Evolutionary conservation across 805 yeast species (phyloP), one percentile per base, ranked within the genome.

Genomic region (Myxozyma kluyveri): DNA sequence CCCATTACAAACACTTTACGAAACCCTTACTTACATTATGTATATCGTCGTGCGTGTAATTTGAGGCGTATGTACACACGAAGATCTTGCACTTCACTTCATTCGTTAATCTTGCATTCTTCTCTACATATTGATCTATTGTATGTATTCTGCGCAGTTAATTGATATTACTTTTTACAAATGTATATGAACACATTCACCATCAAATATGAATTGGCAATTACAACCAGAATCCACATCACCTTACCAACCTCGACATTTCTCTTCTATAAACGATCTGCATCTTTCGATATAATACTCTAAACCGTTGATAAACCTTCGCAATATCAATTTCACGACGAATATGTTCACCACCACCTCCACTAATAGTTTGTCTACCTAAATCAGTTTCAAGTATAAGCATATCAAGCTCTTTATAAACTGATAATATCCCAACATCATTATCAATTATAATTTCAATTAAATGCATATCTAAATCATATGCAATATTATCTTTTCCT

Each of bases 401-500:
- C 22, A n/a, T 19, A 37, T 43, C 50, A 18, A 50, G 38, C 23
- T 29, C 27, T 9, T 50, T 49, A 18, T 23, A 49, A 24, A 49
- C 37, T 4, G 33, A 9, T 14, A 29, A 29, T 29, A 29, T 9
- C 33, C 14, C 33, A 29, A 29, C 33, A 29, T 29, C 33, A 9
- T 9, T 14, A 14, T 14, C 33, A 14, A 29, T 29, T 9, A 9
- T 14, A 9, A 14, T 14, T 14, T 29, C 14, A 9, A 29, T 14
- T 14, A 9, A 9, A 29, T 29, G 33, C 33, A 29, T 9, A 29
- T 29, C 33, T 9, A 29, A 9, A 14, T 29, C 33, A 29, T 29
- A 29, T 29, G 33, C 33, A 29, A 29, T 29, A 9, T 29, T 29
- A 9, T 9, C 33, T 9, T 14, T 12, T 12, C 18, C 39, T 35